Conservation (phyloP, 768 basidiomycete species). For the Podaxis mareebaensis region DNA sequence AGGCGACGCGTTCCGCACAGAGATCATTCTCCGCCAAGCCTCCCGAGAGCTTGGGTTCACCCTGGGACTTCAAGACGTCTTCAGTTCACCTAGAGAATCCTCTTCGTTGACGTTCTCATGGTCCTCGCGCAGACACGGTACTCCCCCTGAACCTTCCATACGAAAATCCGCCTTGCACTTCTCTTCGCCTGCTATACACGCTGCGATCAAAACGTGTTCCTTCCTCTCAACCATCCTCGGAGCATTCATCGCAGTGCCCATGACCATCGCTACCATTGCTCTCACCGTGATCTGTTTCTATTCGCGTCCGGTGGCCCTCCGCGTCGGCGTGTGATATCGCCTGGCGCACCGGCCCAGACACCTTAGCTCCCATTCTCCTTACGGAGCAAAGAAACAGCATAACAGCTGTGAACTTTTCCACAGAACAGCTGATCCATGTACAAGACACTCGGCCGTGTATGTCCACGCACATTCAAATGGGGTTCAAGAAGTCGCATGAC, state of each 20-base stretch:
- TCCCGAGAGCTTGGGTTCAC: conserved; percentile 8
- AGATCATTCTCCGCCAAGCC: conserved; percentile 13
- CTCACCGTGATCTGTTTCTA: conserved; percentile 43
- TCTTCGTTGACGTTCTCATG: not conserved
- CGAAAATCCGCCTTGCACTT: not conserved
- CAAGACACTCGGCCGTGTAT: not conserved
- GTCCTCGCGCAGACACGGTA: not conserved
- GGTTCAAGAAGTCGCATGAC: not conserved
- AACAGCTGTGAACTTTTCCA: not conserved
- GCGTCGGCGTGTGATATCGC: conserved; percentile 29
- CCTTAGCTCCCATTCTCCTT: not conserved
- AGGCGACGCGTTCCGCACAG: conserved; percentile 10
- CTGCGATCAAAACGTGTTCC: conserved; percentile 4
- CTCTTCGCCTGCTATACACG: conserved; percentile 4
- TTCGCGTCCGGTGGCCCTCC: conserved; percentile 35
- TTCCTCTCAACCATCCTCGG: conserved; percentile 8
- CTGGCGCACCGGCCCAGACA: not conserved
- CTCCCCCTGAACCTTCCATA: conserved; percentile 5
- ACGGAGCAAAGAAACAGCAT: not conserved
- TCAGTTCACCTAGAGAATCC: conserved; percentile 13
- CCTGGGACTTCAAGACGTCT: conserved; percentile 11
- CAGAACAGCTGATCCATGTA: not conserved
- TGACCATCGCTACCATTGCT: conserved; percentile 37
- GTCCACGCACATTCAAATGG: not conserved
- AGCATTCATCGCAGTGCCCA: conserved; percentile 30